Evolutionary conservation across 176 grass and related monocot species (phyloP).

Genomic region (Themeda triandra): DNA sequence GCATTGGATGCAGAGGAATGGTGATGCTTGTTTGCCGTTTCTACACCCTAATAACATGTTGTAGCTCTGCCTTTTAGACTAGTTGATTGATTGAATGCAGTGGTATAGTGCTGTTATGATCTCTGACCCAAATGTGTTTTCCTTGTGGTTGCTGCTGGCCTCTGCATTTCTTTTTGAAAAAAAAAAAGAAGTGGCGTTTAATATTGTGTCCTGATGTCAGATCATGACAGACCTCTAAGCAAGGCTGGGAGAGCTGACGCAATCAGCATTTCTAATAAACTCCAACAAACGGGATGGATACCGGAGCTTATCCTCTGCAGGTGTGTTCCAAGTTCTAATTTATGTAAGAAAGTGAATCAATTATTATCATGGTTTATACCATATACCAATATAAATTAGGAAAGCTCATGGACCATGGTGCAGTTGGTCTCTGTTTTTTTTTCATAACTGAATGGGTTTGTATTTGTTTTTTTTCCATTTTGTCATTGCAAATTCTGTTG

Average conservation of each 20-base stretch:
- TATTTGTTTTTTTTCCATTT: neutral
- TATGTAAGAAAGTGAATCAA: neutral
- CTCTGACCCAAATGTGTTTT: neutral
- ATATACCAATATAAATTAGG: neutral
- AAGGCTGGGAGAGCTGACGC: slow-evolving; percentile 66
- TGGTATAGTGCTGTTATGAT: neutral
- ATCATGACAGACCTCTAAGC: slow-evolving; percentile 87
- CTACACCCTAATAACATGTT: neutral
- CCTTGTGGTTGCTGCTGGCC: neutral
- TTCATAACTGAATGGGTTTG: neutral
- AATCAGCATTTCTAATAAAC: slow-evolving; percentile 73
- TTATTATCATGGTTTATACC: neutral
- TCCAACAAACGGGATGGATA: slow-evolving; percentile 86
- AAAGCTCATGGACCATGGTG: neutral
- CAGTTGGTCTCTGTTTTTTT: neutral
- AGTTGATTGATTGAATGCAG: neutral
- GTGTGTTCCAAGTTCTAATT: slow-evolving; percentile 24
- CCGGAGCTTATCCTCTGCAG: slow-evolving; percentile 88
- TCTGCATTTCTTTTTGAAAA: slow-evolving; percentile 1
- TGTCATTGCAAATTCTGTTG: neutral
- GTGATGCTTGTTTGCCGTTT: neutral
- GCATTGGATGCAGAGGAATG: neutral
- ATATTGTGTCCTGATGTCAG: slow-evolving; percentile 32
- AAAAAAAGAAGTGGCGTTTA: neutral
- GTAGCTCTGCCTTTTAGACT: neutral